These are phyloP conservation scores for Saitozyma sp. DNA, from an alignment of 768 basidiomycete genomes.

Conservation along the genomic window DNA sequence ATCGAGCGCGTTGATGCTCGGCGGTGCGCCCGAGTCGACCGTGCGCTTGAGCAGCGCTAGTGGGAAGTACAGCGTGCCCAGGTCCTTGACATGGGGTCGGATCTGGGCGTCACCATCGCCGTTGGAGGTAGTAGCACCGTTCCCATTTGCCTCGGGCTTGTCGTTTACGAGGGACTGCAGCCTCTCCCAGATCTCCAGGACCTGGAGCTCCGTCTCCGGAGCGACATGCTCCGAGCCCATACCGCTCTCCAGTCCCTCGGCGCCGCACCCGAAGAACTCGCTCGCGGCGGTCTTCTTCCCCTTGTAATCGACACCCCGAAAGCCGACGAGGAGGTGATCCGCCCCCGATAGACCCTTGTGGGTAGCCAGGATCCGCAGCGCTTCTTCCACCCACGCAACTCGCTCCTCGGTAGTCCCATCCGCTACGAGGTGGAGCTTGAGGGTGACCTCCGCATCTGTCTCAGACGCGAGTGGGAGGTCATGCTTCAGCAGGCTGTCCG, in stretches of 20 bases:
- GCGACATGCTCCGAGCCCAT: slow-evolving; percentile 19
- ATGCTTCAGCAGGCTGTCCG: slow-evolving; percentile 36
- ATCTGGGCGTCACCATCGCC: no score
- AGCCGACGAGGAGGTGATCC: slow-evolving; percentile 48
- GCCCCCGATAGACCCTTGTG: slow-evolving; percentile 28
- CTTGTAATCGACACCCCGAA: slow-evolving; percentile 48
- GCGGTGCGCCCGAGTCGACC: slow-evolving; percentile 2
- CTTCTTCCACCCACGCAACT: slow-evolving; percentile 22
- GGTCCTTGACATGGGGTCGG: background rate
- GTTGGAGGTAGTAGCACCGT: slow-evolving; percentile 4
- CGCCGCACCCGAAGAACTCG: slow-evolving; percentile 44
- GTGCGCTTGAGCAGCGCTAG: slow-evolving; percentile 22
- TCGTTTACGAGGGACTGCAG: slow-evolving; percentile 1
- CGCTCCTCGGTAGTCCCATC: slow-evolving; percentile 1
- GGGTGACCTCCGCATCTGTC: slow-evolving; percentile 31
- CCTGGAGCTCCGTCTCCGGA: slow-evolving; percentile 20
- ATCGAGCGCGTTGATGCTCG: slow-evolving; percentile 44
- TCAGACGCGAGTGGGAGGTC: slow-evolving; percentile 23
- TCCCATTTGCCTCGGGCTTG: slow-evolving; percentile 2
- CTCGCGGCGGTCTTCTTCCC: slow-evolving; percentile 33
- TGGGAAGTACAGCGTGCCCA: slow-evolving; percentile 46
- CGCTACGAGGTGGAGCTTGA: slow-evolving; percentile 39
- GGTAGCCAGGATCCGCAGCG: slow-evolving; percentile 13
- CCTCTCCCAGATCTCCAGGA: slow-evolving; percentile 27
- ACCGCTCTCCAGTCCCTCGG: slow-evolving; percentile 27